Conservation (phyloP, 257 asterid species). For the Solanum neorickii region DNA sequence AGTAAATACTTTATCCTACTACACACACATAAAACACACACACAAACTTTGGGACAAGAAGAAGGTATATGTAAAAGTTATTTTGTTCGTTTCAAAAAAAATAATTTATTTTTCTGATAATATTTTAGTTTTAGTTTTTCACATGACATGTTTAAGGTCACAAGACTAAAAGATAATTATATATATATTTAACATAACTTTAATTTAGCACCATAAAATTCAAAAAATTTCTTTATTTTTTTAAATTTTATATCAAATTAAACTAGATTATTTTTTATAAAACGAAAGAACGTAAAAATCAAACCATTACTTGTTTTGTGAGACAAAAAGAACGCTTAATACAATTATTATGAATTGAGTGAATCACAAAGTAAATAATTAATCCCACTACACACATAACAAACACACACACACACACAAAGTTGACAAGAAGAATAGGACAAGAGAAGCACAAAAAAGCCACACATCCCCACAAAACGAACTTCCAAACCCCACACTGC, state of each 20-base stretch:
- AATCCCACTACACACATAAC: neutral
- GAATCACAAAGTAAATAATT: neutral
- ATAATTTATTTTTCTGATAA: too few species aligned
- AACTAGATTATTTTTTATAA: too few species aligned
- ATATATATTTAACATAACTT: too few species aligned
- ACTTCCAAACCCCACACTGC: neutral
- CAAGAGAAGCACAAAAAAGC: neutral
- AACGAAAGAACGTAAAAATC: too few species aligned
- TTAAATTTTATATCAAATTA: fast-evolving
- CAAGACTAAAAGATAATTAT: too few species aligned
- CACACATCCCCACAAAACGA: neutral
- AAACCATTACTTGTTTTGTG: neutral
- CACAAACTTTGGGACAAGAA: neutral
- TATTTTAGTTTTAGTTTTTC: too few species aligned
- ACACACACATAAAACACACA: neutral
- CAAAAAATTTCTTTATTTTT: too few species aligned
- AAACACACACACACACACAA: neutral
- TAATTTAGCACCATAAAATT: too few species aligned
- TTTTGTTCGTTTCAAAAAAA: too few species aligned
- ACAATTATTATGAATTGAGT: neutral
- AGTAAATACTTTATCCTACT: neutral
- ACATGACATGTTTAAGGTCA: fast-evolving
- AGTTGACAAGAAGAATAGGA: neutral
- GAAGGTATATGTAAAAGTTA: neutral
- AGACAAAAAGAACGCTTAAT: neutral